Evolutionary conservation across 345 rosid species (phyloP).

Genomic region (Excoecaria cochinchinensis): DNA sequence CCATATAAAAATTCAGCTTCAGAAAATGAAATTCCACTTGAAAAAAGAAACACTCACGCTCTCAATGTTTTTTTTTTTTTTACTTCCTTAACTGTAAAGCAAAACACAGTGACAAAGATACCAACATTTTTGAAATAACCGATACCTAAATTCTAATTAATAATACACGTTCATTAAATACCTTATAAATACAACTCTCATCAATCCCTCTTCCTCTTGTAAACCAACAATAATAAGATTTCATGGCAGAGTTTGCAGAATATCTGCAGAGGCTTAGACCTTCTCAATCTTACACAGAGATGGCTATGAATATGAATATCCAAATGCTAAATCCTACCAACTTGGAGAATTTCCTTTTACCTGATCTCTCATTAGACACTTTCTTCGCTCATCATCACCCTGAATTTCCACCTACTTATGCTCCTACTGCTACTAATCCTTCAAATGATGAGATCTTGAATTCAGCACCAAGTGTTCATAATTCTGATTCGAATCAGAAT

Average conservation of each 20-base stretch:
- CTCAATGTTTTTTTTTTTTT: no score
- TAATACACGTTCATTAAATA: neutral
- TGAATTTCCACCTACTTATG: conserved; percentile 14
- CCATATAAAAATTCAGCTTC: no score
- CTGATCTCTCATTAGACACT: conserved; percentile 27
- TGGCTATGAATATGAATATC: conserved; percentile 23
- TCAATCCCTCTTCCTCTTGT: neutral
- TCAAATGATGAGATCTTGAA: conserved; percentile 16
- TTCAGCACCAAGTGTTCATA: conserved; percentile 3
- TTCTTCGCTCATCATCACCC: conserved; percentile 29
- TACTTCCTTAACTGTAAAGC: conserved; percentile 18
- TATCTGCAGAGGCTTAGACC: conserved; percentile 31
- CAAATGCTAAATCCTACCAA: conserved; percentile 26
- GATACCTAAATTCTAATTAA: neutral
- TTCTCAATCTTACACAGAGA: conserved; percentile 23
- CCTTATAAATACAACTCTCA: conserved; percentile 16
- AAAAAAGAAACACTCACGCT: no score
- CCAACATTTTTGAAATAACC: conserved; percentile 4
- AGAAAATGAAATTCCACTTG: no score
- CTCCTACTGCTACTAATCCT: conserved; percentile 6
- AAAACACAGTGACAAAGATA: conserved; percentile 16
- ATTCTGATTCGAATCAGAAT: neutral
- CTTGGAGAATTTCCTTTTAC: conserved; percentile 24
- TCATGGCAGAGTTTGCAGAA: conserved; percentile 35
- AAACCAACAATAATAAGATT: neutral